Base-by-base conservation (phyloP, 2,329 filamentous ascomycete species). In the Curvularia eragrostidis region DNA sequence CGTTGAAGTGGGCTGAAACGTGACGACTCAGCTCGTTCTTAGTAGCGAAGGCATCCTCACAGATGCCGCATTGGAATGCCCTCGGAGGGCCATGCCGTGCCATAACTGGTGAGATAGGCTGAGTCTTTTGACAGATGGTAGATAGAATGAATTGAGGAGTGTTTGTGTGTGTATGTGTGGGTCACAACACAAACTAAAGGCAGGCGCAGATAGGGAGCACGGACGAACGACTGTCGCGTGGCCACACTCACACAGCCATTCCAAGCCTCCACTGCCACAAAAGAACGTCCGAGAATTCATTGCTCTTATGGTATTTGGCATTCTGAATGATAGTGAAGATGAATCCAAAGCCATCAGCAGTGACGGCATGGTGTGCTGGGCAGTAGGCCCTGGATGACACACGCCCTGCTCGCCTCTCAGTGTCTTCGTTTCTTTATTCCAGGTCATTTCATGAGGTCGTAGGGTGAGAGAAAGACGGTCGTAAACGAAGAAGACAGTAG, bases 61-160 rank as follows among this genome's bases (percentile, higher is more conserved):
- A 72, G 23, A 66, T 58, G 19, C 56, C 68, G 34, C 70, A 73
- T 41, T 62, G 34, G 32, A 52, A 58, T n/a, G 28, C n/a, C 28
- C 12, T 43, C 24, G 44, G 38, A 21, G 26, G 13, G 6, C 15
- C 28, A 21, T 28, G 26, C 10, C 3, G 42, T 15, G 19, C 21
- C 58, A 61, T 58, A 8, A 19, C 15, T 15, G 12, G 46, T 30
- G 32, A 52, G 38, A 18, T 36, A 9, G 4, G 24, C 13, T 4
- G 28, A 19, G 5, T 19, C 13, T 52, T 52, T 44, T 10, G 49
- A 6, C 10, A n/a, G 38, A 24, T 23, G 39, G 26, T 38, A 23
- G 12, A 21, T 15, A 41, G 26, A 36, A 7, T 32, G 30, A 15
- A 19, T 18, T 18, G 18, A 21, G 15, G 3, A 18, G n/a, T 36